A percentile compares a stretch with the other conserved stretches of the same genome.
These are phyloP conservation scores for Musa itinerans DNA, from an alignment of 176 grass and related monocot genomes.

Conservation along the genomic window DNA sequence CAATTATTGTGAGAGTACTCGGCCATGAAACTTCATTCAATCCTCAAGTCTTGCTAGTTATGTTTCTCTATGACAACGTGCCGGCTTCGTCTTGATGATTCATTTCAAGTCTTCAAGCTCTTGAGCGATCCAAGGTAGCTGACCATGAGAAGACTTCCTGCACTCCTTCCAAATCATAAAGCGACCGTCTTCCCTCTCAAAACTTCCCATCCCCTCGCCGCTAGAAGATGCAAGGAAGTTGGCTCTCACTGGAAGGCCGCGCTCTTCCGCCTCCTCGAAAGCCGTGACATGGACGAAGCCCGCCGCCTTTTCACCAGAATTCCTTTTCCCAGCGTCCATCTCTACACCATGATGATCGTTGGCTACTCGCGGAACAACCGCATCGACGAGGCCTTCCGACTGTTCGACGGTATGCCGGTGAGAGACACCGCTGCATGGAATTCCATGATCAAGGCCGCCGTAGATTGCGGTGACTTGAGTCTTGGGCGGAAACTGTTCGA, in stretches of 20 bases:
- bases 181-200: not conserved
- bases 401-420: constrained; percentile 50
- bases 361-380: constrained; percentile 13
- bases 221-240: not conserved
- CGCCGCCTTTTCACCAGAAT: constrained; percentile 23
- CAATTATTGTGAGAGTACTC: no score
- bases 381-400: constrained; percentile 28
- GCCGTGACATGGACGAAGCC: constrained; percentile 33
- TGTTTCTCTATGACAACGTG: no score
- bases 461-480: constrained; percentile 25
- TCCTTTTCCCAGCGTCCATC: constrained; percentile 4
- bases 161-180: not conserved
- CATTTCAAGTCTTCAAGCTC: no score
- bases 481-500: constrained; percentile 42
- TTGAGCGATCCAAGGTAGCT: no score
- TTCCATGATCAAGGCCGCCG: constrained; percentile 35
- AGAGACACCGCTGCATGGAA: constrained; percentile 49
- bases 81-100: no score
- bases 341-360: constrained; percentile 13
- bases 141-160: not conserved
- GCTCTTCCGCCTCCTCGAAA: constrained; percentile 20
- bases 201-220: not conserved
- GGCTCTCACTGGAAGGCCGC: constrained; percentile 17
- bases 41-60: no score
- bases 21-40: no score